Percentiles rank a stretch among this genome's conserved stretches.
These are phyloP conservation scores for Talaromyces sp. DNA, from an alignment of 2,329 filamentous ascomycete species.

Conservation along the genomic window DNA sequence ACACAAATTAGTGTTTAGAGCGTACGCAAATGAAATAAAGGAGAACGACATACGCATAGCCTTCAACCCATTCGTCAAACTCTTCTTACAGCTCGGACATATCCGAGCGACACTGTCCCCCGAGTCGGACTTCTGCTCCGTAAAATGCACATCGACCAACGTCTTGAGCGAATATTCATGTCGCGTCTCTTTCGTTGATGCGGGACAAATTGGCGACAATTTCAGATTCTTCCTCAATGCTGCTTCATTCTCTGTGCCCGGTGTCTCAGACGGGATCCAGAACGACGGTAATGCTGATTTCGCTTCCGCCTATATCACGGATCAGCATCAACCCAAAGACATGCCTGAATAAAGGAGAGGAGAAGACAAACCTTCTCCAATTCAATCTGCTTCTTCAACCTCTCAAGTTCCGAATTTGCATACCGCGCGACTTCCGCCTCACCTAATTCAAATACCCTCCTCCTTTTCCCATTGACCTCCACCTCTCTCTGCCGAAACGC, in stretches of 20 bases:
- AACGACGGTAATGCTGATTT: slow-evolving; percentile 77
- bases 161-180: slow-evolving; percentile 76
- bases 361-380: slow-evolving; percentile 60
- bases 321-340: neutral
- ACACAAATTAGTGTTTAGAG: neutral
- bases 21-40: neutral
- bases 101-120: slow-evolving; percentile 44
- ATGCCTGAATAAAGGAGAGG: neutral
- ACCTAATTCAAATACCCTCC: slow-evolving; percentile 78
- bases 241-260: slow-evolving; percentile 54
- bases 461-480: slow-evolving; percentile 49
- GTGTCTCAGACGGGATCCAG: slow-evolving; percentile 85
- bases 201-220: slow-evolving; percentile 69
- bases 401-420: slow-evolving; percentile 64
- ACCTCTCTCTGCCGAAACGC: slow-evolving; percentile 37
- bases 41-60: slow-evolving; percentile 56
- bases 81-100: slow-evolving; percentile 84
- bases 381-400: slow-evolving; percentile 66
- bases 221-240: slow-evolving; percentile 61
- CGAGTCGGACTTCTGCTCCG: slow-evolving; percentile 58
- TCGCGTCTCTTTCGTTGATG: slow-evolving; percentile 60
- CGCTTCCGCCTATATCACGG: slow-evolving; percentile 43
- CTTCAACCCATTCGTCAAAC: slow-evolving; percentile 74
- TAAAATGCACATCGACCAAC: slow-evolving; percentile 72
- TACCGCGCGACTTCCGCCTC: slow-evolving; percentile 70